Evolutionary conservation across 768 basidiomycete species (phyloP).

Genomic region (Pisolithus marmoratus): DNA sequence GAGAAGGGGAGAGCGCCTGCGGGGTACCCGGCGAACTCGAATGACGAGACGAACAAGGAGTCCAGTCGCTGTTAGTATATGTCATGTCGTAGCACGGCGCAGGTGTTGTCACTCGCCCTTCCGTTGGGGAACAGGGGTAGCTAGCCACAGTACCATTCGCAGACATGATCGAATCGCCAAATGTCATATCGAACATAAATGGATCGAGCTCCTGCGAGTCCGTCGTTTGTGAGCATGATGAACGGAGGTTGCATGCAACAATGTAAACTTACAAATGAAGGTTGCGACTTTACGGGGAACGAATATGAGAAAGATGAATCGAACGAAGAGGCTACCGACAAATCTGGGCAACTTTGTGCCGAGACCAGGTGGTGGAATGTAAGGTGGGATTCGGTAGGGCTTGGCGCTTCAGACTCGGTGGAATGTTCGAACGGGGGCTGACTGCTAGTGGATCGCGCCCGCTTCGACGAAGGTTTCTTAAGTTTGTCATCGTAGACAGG

Average conservation of each 20-base stretch:
- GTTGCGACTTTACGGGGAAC: conserved; percentile 35
- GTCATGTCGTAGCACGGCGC: conserved; percentile 37
- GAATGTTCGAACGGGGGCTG: conserved; percentile 11
- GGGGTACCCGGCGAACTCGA: conserved; percentile 42
- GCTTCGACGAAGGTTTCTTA: conserved; percentile 18
- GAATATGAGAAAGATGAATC: conserved; percentile 23
- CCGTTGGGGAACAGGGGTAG: conserved; percentile 15
- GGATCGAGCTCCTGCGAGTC: conserved; percentile 22
- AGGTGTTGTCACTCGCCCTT: conserved; percentile 22
- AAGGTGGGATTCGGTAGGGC: conserved; percentile 3
- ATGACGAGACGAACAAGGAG: conserved; percentile 36
- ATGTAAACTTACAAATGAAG: conserved; percentile 42
- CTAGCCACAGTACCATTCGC: conserved; percentile 9
- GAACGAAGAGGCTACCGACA: conserved; percentile 31
- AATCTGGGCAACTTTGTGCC: conserved; percentile 25
- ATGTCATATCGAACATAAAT: conserved; percentile 23
- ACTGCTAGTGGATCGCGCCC: conserved; percentile 19
- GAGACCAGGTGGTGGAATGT: conserved; percentile 2
- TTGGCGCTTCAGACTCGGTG: neutral
- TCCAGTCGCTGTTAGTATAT: conserved; percentile 34
- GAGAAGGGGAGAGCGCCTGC: conserved; percentile 28
- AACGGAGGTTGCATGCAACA: neutral
- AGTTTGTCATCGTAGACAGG: conserved; percentile 40
- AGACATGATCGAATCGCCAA: conserved; percentile 25
- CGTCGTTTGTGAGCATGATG: conserved; percentile 3